Conservation (phyloP, 108 stramenopile species). For the Cylindrotheca closterium region DNA sequence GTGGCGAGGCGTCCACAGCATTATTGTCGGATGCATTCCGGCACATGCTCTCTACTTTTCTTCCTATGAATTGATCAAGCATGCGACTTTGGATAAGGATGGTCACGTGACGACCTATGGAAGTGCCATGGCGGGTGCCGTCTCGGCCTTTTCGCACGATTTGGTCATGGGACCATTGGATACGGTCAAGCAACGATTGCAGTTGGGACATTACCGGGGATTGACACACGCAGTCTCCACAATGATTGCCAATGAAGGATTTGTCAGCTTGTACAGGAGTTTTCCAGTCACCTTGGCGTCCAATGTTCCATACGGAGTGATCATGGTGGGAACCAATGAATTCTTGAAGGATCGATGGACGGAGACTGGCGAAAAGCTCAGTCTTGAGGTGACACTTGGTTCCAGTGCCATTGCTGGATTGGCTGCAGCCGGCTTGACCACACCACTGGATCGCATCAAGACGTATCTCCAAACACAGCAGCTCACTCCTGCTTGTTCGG, state of each 20-base stretch:
- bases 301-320: conserved; percentile 96
- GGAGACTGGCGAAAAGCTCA: conserved; percentile 19
- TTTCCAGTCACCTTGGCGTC: conserved; percentile 94
- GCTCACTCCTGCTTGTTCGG: conserved; percentile 33
- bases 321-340: conserved; percentile 97
- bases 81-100: conserved; percentile 20
- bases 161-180: conserved; percentile 96
- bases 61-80: conserved; percentile 89
- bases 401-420: conserved; percentile 89
- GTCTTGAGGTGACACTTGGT: conserved; percentile 42
- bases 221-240: conserved; percentile 45
- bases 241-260: conserved; percentile 73
- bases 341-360: conserved; percentile 51
- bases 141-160: conserved; percentile 91
- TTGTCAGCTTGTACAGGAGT: conserved; percentile 74
- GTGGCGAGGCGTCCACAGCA: conserved; percentile 96
- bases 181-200: conserved; percentile 98
- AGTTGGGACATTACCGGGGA: conserved; percentile 94
- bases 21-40: conserved; percentile 95
- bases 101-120: conserved; percentile 36
- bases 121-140: conserved; percentile 80
- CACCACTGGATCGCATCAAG: conserved; percentile 97
- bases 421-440: conserved; percentile 88
- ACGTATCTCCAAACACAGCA: conserved; percentile 87
- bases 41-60: conserved; percentile 98